Evolutionary conservation across 2,329 filamentous ascomycete species (phyloP).

Genomic region (Trichoderma atrobrunneum): DNA sequence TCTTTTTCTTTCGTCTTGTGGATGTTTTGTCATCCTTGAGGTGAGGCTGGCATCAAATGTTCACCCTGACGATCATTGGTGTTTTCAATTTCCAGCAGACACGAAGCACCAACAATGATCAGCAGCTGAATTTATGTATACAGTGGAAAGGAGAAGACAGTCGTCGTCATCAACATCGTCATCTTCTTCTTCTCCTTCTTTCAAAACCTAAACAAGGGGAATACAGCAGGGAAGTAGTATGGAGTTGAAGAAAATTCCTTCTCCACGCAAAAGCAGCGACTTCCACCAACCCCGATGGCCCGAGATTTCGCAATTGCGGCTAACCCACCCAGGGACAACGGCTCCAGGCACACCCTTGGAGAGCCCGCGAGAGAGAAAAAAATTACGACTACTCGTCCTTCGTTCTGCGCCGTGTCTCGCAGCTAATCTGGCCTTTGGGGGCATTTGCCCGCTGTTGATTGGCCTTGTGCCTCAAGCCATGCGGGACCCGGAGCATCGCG

Average conservation of each 20-base stretch:
- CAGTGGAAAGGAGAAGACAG: not conserved
- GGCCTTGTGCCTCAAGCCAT: conserved; percentile 25
- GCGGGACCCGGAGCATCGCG: conserved; percentile 26
- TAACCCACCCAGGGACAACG: not conserved
- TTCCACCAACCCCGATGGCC: conserved; percentile 20
- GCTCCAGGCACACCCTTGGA: not conserved
- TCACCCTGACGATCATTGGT: conserved; percentile 1
- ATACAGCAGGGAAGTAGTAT: not conserved
- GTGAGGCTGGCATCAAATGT: not conserved
- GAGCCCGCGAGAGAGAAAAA: not conserved
- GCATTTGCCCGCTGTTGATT: conserved; percentile 24
- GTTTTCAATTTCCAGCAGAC: not conserved
- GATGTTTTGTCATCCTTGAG: not conserved
- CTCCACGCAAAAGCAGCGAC: conserved; percentile 7
- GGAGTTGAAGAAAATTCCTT: not conserved
- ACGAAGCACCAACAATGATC: not conserved
- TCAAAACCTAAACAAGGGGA: not conserved
- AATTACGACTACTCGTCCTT: not conserved
- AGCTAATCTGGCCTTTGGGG: not conserved
- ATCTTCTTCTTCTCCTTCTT: not conserved
- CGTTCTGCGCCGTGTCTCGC: not conserved
- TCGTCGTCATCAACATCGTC: not conserved
- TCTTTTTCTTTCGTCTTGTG: not conserved
- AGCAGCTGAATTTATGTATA: not conserved
- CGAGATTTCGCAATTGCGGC: conserved; percentile 22